phyloP scores from a whole-genome alignment of 2,329 filamentous ascomycete genomes.

The Paracamarosporium sp. region DNA sequence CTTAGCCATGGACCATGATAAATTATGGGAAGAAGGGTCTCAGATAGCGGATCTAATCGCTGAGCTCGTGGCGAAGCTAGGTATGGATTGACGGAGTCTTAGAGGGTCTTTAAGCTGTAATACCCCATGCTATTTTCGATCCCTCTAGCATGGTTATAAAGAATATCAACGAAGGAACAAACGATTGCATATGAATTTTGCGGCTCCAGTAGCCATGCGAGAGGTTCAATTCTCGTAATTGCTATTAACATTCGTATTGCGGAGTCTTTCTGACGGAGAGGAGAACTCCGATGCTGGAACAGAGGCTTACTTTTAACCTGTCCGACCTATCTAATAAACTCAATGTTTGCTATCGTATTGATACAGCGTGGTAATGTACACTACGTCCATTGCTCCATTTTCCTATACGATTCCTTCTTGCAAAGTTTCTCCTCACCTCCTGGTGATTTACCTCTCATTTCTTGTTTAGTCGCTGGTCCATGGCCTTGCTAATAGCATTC shows the following conservation, averaged over 20 bases:
- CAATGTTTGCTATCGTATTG: slow-evolving; percentile 35
- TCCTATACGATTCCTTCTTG: not conserved
- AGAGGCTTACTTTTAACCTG: slow-evolving; percentile 17
- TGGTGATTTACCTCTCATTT: slow-evolving; percentile 20
- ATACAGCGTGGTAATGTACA: slow-evolving; percentile 45
- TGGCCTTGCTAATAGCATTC: slow-evolving; percentile 41
- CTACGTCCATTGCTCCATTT: slow-evolving; percentile 13
- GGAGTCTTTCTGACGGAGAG: slow-evolving; percentile 20
- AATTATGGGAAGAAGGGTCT: slow-evolving; percentile 66
- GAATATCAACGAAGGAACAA: no score
- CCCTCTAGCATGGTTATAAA: not conserved
- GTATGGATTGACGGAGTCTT: slow-evolving; percentile 6
- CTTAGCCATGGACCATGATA: slow-evolving; percentile 67
- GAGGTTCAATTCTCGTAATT: not conserved
- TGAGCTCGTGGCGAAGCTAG: slow-evolving; percentile 31
- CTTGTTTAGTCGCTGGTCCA: slow-evolving; percentile 43
- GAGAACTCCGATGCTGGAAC: slow-evolving; percentile 15
- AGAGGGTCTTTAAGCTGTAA: no score
- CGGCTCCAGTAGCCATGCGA: no score
- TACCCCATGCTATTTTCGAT: no score
- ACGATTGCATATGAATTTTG: no score
- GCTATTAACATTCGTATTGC: slow-evolving; percentile 21
- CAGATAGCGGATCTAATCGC: slow-evolving; percentile 58
- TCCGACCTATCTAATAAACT: slow-evolving; percentile 21
- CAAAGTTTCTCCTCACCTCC: not conserved